Conservation (phyloP, 2,329 filamentous ascomycete species). For the Ascochyta koolunga region DNA sequence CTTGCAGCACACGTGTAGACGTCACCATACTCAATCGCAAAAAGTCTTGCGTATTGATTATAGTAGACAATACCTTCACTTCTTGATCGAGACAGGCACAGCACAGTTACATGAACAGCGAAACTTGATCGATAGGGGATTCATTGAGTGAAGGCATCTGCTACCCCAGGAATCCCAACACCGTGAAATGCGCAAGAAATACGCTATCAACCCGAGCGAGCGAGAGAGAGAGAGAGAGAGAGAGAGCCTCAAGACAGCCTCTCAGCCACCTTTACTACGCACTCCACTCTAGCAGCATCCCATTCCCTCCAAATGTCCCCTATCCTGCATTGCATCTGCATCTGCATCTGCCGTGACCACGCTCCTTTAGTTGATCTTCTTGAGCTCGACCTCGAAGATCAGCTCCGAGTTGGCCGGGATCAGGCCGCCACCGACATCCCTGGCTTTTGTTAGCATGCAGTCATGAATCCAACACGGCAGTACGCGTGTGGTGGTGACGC, state of each 20-base stretch:
- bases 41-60: too few species aligned
- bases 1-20: conserved; percentile 7
- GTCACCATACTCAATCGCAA: too few species aligned
- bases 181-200: too few species aligned
- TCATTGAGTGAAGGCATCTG: background rate
- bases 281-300: background rate
- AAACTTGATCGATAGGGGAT: background rate
- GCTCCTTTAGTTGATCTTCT: conserved; percentile 39
- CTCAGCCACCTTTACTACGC: background rate
- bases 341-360: too few species aligned
- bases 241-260: background rate
- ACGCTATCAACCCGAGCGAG: too few species aligned
- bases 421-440: conserved; percentile 59
- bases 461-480: too few species aligned
- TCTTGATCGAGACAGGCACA: too few species aligned
- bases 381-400: conserved; percentile 63
- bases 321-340: background rate
- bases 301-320: background rate
- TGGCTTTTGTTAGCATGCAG: background rate
- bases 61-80: too few species aligned
- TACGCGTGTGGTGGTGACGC: background rate
- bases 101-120: too few species aligned
- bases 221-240: too few species aligned
- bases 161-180: too few species aligned
- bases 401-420: conserved; percentile 77